Conservation (phyloP, 805 yeast genomes). For the Yarrowia deformans region DNA sequence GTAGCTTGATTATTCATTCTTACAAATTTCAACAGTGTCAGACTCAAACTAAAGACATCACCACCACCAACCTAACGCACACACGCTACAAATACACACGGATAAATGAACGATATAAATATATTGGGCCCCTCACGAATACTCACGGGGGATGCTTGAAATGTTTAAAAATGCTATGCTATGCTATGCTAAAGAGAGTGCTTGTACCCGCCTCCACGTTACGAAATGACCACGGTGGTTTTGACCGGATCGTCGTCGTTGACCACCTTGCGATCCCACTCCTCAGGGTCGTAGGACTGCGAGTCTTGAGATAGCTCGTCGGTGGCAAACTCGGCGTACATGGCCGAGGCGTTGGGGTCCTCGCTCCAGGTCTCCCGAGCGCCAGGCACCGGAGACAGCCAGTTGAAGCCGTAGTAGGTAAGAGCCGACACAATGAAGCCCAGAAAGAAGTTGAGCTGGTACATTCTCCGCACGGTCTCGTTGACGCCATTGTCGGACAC, state of each 20-base stretch:
- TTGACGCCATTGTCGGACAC: conserved; percentile 71
- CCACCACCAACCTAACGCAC: conserved; percentile 6
- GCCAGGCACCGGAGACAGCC: conserved; percentile 42
- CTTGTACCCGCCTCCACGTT: not conserved
- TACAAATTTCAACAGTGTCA: no score
- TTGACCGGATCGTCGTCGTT: not conserved
- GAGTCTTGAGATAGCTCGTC: conserved; percentile 28
- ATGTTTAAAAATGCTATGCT: not conserved
- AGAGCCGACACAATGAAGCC: conserved; percentile 70
- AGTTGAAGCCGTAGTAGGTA: conserved; percentile 61
- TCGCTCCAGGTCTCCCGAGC: conserved; percentile 12
- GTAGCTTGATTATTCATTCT: no score
- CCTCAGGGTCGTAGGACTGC: conserved; percentile 4
- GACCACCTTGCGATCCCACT: conserved; percentile 3
- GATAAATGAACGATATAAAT: not conserved
- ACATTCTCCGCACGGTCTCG: conserved; percentile 78
- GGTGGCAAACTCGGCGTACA: conserved; percentile 16
- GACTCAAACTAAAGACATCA: no score
- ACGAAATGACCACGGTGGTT: not conserved
- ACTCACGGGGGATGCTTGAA: not conserved
- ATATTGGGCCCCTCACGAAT: not conserved
- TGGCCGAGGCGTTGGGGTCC: conserved; percentile 33
- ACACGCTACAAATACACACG: not conserved
- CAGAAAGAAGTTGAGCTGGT: conserved; percentile 75
- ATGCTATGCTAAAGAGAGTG: conserved; percentile 9